Conservation (phyloP, 495 filamentous ascomycete species). For the Talaromyces wortmannii region DNA sequence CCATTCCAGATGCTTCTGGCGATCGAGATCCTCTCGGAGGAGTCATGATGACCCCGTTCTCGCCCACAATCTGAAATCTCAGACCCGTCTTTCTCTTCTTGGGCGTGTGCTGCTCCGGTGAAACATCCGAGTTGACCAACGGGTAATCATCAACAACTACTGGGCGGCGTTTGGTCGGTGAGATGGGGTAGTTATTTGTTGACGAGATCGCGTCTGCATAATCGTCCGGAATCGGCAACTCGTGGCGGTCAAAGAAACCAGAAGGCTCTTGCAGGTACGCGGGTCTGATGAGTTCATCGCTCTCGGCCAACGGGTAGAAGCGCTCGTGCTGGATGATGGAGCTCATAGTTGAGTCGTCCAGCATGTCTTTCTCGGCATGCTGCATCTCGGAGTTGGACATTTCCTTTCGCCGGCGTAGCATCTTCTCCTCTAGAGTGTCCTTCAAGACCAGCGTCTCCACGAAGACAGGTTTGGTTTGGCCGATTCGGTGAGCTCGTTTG, state of each 20-base stretch:
- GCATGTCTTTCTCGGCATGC: conserved; percentile 55
- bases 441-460: conserved; percentile 84
- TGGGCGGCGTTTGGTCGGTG: conserved; percentile 11
- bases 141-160: background rate
- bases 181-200: background rate
- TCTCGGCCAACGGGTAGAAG: conserved; percentile 51
- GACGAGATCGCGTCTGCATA: conserved; percentile 6
- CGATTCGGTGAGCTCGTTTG: conserved; percentile 84
- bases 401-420: conserved; percentile 62
- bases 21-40: conserved; percentile 3
- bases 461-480: conserved; percentile 70
- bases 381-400: conserved; percentile 75
- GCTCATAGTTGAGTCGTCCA: conserved; percentile 73
- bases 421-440: conserved; percentile 79
- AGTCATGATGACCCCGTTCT: conserved; percentile 18
- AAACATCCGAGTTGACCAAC: conserved; percentile 4
- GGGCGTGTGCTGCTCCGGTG: conserved; percentile 1
- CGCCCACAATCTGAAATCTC: conserved; percentile 2
- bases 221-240: conserved; percentile 28
- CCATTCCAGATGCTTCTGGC: background rate
- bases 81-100: conserved; percentile 10
- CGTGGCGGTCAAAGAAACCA: conserved; percentile 34
- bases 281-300: conserved; percentile 20
- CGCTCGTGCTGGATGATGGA: conserved; percentile 69
- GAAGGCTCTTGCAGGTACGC: conserved; percentile 19